Base-by-base conservation (phyloP, 768 basidiomycete species). In the Lactarius indigo region DNA sequence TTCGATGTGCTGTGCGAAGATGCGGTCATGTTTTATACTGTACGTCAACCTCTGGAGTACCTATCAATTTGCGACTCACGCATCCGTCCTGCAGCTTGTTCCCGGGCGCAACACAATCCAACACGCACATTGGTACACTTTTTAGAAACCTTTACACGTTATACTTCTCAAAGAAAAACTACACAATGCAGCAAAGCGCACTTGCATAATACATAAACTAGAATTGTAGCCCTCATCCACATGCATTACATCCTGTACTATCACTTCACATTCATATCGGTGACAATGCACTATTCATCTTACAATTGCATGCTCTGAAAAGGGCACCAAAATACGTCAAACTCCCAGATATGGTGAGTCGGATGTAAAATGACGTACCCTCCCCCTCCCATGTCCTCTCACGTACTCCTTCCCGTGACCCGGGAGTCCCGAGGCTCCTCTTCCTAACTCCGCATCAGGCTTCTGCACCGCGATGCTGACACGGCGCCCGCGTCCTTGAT, bases 81-180 rank as follows among this genome's bases (percentile, higher is more conserved):
- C 10, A 26, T 18, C 47, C 30, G 8, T 52, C 26, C 26, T 42
- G 30, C 30, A 60, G 64, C 39, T 65, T 39, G 52, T 56, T 26
- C 59, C 64, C 13, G 52, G 50, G 23, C 31, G 39, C 31, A 44
- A 65, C 39, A 28, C 39, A 6, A 60, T 60, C 15, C 58, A 65
- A 44, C 15, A 23, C 26, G 64, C 64, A 15, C 37, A 65, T 60
- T 65, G 64, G 64, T 65, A 65, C 23, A 65, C 59, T 18, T 65
- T 65, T 60, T 60, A 26, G 41, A 44, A 13, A 52, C 3, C 10
- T 31, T 57, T 31, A 5, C 18, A 30, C 5, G 18, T 4, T 18
- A 57, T 31, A 57, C 28, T 35, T 9, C 9, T 31, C 47, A 30
- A 33, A 37, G 10, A 4, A 5, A 35, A 12, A 30, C 59, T 15